These are phyloP conservation scores for Heritiera littoralis DNA, from an alignment of 345 rosid genomes.

Conservation along the genomic window DNA sequence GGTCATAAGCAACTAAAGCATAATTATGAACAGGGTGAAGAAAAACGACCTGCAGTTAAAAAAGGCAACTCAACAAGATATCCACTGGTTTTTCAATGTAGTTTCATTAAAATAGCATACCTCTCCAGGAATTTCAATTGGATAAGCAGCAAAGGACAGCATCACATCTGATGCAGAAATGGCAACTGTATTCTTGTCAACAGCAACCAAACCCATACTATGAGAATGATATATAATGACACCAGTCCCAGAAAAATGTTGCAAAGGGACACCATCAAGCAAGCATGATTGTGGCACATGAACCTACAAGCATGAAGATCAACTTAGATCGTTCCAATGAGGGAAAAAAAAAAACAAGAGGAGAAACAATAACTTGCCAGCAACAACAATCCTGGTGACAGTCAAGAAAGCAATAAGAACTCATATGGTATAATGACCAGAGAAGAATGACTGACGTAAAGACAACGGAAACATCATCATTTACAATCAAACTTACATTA, in stretches of 20 bases:
- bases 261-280: slow-evolving; percentile 91
- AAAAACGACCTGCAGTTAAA: slow-evolving; percentile 74
- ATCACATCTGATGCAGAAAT: slow-evolving; percentile 86
- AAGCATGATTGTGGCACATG: slow-evolving; percentile 90
- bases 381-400: slow-evolving; percentile 20
- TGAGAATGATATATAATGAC: slow-evolving; percentile 84
- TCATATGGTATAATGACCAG: not conserved
- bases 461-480: not conserved
- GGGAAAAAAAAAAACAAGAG: not conserved
- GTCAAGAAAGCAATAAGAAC: slow-evolving; percentile 10
- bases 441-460: not conserved
- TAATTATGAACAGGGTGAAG: slow-evolving; percentile 97
- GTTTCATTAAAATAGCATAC: slow-evolving; percentile 35
- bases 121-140: slow-evolving; percentile 98
- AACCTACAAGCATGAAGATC: slow-evolving; percentile 55
- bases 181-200: slow-evolving; percentile 89
- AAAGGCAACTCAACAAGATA: slow-evolving; percentile 28
- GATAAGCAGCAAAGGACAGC: slow-evolving; percentile 94
- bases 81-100: slow-evolving; percentile 1
- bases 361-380: not conserved
- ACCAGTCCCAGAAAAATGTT: slow-evolving; percentile 85
- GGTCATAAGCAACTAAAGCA: slow-evolving; percentile 90
- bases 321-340: not conserved
- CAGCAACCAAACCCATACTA: slow-evolving; percentile 87
- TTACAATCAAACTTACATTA: not conserved